These are phyloP conservation scores for Colletotrichum paranaense DNA, from an alignment of 2,329 filamentous ascomycete genomes.

Conservation along the genomic window DNA sequence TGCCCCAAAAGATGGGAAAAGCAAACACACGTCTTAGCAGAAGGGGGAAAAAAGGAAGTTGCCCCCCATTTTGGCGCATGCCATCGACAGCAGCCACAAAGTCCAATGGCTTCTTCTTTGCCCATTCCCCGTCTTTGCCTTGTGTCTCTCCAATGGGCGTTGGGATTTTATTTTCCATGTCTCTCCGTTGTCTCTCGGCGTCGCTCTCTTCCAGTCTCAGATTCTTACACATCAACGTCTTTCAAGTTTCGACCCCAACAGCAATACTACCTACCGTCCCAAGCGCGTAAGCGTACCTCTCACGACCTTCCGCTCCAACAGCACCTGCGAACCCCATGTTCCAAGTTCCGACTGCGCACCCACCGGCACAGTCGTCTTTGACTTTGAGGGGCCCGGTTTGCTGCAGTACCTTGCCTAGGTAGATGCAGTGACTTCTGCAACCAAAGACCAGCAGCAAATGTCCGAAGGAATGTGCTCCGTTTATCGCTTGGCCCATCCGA, in stretches of 20 bases:
- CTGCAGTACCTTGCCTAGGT: neutral
- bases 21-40: neutral
- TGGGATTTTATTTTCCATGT: constrained; percentile 1
- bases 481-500: constrained; percentile 7
- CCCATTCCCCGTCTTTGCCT: constrained; percentile 9
- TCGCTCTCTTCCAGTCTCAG: neutral
- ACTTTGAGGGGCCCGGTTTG: neutral
- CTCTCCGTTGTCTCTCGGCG: constrained; percentile 4
- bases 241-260: neutral
- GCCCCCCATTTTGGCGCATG: constrained; percentile 15
- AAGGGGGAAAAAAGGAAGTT: neutral
- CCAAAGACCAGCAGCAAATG: constrained; percentile 16
- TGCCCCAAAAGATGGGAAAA: neutral
- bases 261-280: neutral
- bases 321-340: neutral
- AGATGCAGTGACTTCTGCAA: constrained; percentile 6
- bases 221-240: neutral
- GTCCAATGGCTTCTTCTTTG: neutral
- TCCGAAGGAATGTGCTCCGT: constrained; percentile 27
- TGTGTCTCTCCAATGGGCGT: constrained; percentile 12
- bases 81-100: constrained; percentile 7
- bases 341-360: neutral
- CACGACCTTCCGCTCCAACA: neutral
- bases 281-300: neutral
- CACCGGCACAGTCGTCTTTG: constrained; percentile 5